Conservation (phyloP, 2,329 filamentous ascomycete genomes). For the Aureobasidium zeae region DNA sequence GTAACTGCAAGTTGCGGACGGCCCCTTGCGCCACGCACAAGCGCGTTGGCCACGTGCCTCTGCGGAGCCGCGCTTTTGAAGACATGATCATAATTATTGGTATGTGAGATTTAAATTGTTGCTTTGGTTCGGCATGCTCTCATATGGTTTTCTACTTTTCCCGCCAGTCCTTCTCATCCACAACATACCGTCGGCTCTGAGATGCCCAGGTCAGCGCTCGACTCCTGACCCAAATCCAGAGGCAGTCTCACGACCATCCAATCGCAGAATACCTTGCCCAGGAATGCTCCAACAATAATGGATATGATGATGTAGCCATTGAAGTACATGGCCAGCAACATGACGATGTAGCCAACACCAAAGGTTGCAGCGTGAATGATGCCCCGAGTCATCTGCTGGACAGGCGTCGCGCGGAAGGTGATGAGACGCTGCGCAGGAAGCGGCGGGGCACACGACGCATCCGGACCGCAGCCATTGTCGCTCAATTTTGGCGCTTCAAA, state of each 20-base stretch:
- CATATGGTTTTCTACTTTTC: no score
- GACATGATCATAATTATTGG: no score
- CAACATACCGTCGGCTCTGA: constrained; percentile 11
- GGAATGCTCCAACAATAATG: constrained; percentile 65
- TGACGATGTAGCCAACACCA: constrained; percentile 67
- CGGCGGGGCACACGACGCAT: constrained; percentile 37
- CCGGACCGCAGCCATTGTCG: constrained; percentile 3
- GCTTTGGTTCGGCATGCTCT: no score
- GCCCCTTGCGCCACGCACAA: no score
- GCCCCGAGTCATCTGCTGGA: constrained; percentile 38
- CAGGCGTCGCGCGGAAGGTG: constrained; percentile 3
- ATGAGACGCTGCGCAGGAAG: constrained; percentile 53
- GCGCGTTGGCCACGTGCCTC: no score
- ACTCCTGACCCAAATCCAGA: background rate
- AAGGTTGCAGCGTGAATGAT: constrained; percentile 63
- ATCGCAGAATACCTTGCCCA: constrained; percentile 64
- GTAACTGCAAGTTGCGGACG: no score
- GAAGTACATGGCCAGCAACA: constrained; percentile 61
- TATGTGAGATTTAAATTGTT: no score
- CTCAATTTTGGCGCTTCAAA: background rate
- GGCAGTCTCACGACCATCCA: constrained; percentile 38
- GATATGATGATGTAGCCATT: constrained; percentile 69
- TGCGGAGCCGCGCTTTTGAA: no score
- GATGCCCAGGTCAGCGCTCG: background rate
- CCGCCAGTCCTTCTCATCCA: constrained; percentile 1